These are phyloP conservation scores for Exutisphaerella laricina DNA, from an alignment of 2,329 filamentous ascomycete genomes.

Conservation along the genomic window DNA sequence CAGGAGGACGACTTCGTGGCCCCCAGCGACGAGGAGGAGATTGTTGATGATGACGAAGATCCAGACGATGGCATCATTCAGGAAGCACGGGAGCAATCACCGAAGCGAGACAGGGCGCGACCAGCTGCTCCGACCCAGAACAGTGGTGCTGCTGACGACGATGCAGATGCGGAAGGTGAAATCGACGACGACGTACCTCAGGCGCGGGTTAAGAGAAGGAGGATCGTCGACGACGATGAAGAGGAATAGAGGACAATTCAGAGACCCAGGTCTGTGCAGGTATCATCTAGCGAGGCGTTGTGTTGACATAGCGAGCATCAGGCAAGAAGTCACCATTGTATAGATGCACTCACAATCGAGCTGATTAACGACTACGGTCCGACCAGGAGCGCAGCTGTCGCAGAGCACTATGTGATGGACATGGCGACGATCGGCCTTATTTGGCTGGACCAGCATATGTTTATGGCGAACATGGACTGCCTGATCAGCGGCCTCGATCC, in stretches of 20 bases:
- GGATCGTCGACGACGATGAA: conserved; percentile 45
- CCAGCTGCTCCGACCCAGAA: conserved; percentile 9
- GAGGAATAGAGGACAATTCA: conserved; percentile 43
- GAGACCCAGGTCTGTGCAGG: conserved; percentile 1
- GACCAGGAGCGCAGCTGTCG: too few relatives aligned
- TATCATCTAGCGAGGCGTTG: background rate
- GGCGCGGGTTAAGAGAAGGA: conserved; percentile 39
- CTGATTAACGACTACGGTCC: too few relatives aligned
- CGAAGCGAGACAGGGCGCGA: conserved; percentile 35
- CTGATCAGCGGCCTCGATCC: too few relatives aligned
- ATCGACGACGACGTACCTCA: conserved; percentile 32
- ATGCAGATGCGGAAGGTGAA: conserved; percentile 33
- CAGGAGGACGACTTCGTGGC: conserved; percentile 75
- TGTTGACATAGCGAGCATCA: background rate
- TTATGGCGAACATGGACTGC: too few relatives aligned
- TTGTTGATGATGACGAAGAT: conserved; percentile 53
- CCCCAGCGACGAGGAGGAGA: conserved; percentile 64
- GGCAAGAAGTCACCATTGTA: too few relatives aligned
- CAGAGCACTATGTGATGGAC: too few relatives aligned
- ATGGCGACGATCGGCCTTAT: too few relatives aligned
- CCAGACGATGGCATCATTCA: conserved; percentile 44
- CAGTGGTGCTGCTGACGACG: conserved; percentile 27
- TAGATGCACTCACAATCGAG: too few relatives aligned
- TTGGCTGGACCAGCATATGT: too few relatives aligned
- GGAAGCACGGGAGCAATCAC: conserved; percentile 30